Percentiles rank a stretch among this genome's conserved stretches.
Evolutionary conservation across 1,284 basidiomycete species (phyloP).

Genomic region (Ceratobasidium sp.): DNA sequence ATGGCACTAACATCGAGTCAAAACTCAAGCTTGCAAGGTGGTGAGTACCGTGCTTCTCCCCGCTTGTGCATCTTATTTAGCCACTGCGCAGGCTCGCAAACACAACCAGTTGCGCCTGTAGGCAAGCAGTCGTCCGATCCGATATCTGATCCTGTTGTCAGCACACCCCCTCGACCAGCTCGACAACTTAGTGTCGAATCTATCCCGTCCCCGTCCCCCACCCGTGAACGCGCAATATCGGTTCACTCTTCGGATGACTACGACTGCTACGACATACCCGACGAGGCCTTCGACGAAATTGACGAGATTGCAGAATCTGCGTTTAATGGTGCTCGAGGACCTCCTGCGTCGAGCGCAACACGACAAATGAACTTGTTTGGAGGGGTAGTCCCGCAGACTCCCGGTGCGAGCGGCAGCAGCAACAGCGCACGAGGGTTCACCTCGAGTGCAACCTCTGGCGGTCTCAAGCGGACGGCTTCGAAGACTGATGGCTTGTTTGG

Average conservation of each 20-base stretch:
- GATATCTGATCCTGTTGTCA: background rate
- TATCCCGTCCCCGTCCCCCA: conserved; percentile 28
- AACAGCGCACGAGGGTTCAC: background rate
- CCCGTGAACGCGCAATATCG: conserved; percentile 36
- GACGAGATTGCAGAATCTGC: conserved; percentile 40
- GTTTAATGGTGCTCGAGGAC: background rate
- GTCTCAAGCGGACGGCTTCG: background rate
- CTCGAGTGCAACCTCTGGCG: conserved; percentile 20
- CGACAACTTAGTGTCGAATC: conserved; percentile 29
- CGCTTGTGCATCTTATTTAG: background rate
- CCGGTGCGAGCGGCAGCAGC: conserved; percentile 33
- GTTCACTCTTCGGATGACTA: conserved; percentile 38
- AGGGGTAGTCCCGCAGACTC: conserved; percentile 32
- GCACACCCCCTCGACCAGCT: conserved; percentile 6
- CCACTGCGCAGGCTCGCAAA: conserved; percentile 9
- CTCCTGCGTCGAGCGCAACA: conserved; percentile 23
- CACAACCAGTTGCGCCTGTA: background rate
- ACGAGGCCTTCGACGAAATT: conserved; percentile 39
- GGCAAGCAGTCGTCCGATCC: conserved; percentile 16
- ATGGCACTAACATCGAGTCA: conserved; percentile 23
- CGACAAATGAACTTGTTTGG: conserved; percentile 41
- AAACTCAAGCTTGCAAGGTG: conserved; percentile 8
- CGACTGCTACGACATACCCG: conserved; percentile 37
- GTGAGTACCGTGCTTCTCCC: background rate
- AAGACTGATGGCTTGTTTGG: conserved; percentile 38